A percentile compares a stretch with the other conserved stretches of the same genome.
Conservation (phyloP, 192 early-diverging fungal species). For the Gaertneriomyces sp. region DNA sequence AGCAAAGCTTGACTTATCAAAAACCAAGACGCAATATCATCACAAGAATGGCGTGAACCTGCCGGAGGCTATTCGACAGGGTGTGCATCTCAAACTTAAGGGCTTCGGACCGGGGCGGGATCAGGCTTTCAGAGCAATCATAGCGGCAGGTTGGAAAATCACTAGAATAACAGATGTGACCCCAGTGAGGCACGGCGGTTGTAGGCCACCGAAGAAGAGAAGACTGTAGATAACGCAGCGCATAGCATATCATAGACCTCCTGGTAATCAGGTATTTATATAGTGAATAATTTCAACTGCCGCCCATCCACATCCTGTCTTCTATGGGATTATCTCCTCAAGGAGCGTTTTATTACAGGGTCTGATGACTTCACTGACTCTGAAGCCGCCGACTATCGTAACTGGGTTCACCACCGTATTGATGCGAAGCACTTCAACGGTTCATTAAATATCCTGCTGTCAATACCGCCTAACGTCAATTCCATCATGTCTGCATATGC, state of each 20-base stretch:
- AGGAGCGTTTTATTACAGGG: too few relatives aligned
- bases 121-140: constrained; percentile 83
- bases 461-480: too few relatives aligned
- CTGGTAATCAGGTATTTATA: too few relatives aligned
- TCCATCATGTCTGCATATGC: too few relatives aligned
- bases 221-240: constrained; percentile 59
- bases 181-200: constrained; percentile 87
- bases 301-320: too few relatives aligned
- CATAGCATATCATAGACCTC: not conserved
- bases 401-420: too few relatives aligned
- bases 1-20: constrained; percentile 45
- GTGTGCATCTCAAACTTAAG: constrained; percentile 76
- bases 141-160: constrained; percentile 73
- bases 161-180: constrained; percentile 80
- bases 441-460: too few relatives aligned
- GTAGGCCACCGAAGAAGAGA: constrained; percentile 82
- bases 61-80: constrained; percentile 51
- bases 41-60: constrained; percentile 4
- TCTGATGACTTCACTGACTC: too few relatives aligned
- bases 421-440: too few relatives aligned
- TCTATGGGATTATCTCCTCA: too few relatives aligned
- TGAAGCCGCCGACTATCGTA: too few relatives aligned
- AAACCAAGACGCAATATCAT: constrained; percentile 34
- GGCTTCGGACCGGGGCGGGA: constrained; percentile 90
- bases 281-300: too few relatives aligned